Base-by-base conservation (phyloP, 169 alveolate species). In the Plasmodium fragile region DNA sequence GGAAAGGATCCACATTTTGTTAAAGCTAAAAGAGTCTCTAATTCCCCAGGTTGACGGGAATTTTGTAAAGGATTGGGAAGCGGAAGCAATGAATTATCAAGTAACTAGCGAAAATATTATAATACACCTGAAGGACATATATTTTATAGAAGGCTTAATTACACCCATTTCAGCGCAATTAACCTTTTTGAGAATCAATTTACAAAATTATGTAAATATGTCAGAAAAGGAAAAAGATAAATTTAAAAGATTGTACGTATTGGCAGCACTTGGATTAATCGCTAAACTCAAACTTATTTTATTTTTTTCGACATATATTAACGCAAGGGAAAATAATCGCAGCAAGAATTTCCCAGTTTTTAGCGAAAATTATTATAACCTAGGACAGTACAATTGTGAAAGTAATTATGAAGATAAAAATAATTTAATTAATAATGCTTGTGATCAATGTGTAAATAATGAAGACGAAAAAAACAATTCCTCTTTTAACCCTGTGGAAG, bases 51-150 rank as follows among this genome's bases (percentile, higher is more conserved):
- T 87, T 30, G 97, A 94, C 72, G 96, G 97, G 0, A 78, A 84
- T 30, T 95, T 92, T 80, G 83, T 90, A 22, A 43, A 70, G 45
- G 77, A 92, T n/a, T 96, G 97, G 97, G 84, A 95, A 72, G 65
- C 71, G 30, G 93, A 93, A 52, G 97, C 97, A 65, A 4, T 79
- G 28, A 93, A 93, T 55, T 92, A 93, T 30, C 96, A 93, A 52
- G 53, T 30, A 59, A 92, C 70, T 70, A 95, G 97, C 82, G 97
- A 96, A 82, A 82, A 93, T 81, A 70, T 93, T n/a, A 92, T 96
- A 79, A 28, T 71, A 30, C 79, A 69, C 52, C 89, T 92, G 78
- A 84, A 72, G 82, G 87, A 92, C 28, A 71, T 92, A 77, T 34
- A 71, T 25, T 72, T 85, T 72, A 53, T 85, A 70, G 75, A 73